Evolutionary conservation across 2,329 filamentous ascomycete genomes (phyloP).

Genomic region (Uncinocarpus reesii): DNA sequence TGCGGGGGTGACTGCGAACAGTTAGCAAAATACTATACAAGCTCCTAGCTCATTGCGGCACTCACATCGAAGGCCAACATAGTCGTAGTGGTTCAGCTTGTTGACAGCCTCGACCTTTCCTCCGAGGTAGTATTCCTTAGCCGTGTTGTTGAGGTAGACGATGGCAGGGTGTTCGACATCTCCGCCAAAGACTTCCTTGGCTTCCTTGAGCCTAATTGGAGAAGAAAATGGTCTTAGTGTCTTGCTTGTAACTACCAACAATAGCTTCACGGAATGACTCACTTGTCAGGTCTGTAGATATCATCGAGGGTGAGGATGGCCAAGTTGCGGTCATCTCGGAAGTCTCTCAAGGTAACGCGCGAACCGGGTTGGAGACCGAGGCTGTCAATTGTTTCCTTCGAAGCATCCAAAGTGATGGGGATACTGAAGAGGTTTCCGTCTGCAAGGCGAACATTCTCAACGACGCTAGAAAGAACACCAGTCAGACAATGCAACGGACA

Average conservation of each 20-base stretch:
- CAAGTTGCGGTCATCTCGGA: constrained; percentile 90
- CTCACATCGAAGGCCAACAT: constrained; percentile 87
- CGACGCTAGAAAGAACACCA: constrained; percentile 51
- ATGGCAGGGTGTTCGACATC: constrained; percentile 86
- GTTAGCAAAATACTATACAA: neutral
- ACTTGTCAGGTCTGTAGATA: constrained; percentile 93
- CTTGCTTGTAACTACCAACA: too few relatives aligned
- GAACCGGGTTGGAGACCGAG: constrained; percentile 67
- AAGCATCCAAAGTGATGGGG: constrained; percentile 87
- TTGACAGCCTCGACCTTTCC: constrained; percentile 94
- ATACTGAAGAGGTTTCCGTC: constrained; percentile 91
- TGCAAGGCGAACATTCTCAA: constrained; percentile 73
- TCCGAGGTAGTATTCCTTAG: constrained; percentile 83
- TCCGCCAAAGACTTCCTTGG: constrained; percentile 86
- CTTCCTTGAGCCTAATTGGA: constrained; percentile 66
- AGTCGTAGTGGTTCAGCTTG: constrained; percentile 96
- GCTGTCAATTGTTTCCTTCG: constrained; percentile 62
- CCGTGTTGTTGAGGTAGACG: constrained; percentile 72
- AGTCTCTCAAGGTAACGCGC: constrained; percentile 81
- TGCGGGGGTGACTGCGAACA: constrained; percentile 64
- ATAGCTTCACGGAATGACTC: constrained; percentile 28
- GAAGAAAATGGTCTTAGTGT: too few relatives aligned
- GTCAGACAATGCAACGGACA: neutral
- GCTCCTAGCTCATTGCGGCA: constrained; percentile 14
- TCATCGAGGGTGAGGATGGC: constrained; percentile 94